These are phyloP conservation scores for Colletotrichum sp. DNA, from an alignment of 2,329 filamentous ascomycete species.

Conservation along the genomic window DNA sequence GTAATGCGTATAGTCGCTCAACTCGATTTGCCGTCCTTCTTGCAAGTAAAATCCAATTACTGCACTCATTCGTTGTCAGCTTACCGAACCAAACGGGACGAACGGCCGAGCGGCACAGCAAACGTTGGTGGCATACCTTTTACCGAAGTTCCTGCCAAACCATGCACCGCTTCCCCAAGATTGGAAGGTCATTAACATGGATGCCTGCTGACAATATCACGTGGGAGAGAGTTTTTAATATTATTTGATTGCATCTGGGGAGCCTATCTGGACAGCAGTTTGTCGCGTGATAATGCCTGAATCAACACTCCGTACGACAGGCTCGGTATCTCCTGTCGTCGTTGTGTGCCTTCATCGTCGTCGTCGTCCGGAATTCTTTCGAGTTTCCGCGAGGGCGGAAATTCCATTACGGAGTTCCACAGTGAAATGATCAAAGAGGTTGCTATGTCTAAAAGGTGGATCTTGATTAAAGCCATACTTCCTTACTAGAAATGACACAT, in stretches of 20 bases:
- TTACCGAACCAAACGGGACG: neutral
- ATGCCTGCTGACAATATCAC: neutral
- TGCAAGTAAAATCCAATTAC: neutral
- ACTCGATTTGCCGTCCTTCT: neutral
- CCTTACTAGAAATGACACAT: rapidly evolving
- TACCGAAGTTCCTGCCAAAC: neutral
- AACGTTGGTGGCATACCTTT: neutral
- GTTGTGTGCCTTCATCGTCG: too few species aligned
- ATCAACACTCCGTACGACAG: neutral
- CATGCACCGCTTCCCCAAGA: neutral
- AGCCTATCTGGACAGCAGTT: neutral
- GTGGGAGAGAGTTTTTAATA: neutral
- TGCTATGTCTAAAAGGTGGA: neutral
- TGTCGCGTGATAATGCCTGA: neutral
- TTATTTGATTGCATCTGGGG: neutral
- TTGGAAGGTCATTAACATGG: neutral
- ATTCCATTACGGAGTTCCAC: neutral
- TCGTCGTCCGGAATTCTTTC: neutral
- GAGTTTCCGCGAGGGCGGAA: neutral
- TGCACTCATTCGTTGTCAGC: neutral
- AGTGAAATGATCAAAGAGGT: neutral
- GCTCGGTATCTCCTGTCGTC: neutral
- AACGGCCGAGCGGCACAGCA: neutral
- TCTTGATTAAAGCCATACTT: rapidly evolving
- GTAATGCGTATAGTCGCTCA: neutral